Conservation (phyloP, 2,329 filamentous ascomycete species). For the Aspergillus tanneri region DNA sequence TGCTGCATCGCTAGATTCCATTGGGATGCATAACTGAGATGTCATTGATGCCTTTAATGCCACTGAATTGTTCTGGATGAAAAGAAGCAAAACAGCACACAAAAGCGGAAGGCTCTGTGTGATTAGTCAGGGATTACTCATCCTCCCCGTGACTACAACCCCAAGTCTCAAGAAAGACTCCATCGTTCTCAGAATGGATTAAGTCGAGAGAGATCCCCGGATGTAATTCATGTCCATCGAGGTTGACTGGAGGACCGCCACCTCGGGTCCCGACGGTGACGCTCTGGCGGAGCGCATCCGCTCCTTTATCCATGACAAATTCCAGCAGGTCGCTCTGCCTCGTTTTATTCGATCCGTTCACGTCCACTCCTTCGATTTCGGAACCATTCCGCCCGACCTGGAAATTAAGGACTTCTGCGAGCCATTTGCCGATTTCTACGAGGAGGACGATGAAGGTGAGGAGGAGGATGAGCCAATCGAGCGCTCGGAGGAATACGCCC, state of each 20-base stretch:
- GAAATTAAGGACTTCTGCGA: conserved; percentile 97
- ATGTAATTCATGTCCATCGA: conserved; percentile 99
- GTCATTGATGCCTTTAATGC: too few relatives aligned
- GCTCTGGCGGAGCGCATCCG: conserved; percentile 83
- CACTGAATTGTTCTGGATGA: too few relatives aligned
- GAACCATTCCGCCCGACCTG: conserved; percentile 74
- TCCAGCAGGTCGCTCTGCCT: conserved; percentile 86
- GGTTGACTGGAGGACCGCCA: conserved; percentile 92
- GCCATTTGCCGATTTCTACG: conserved; percentile 94
- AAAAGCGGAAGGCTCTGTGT: too few relatives aligned
- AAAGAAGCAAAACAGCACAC: too few relatives aligned
- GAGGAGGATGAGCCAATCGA: conserved; percentile 51
- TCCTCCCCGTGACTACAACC: too few relatives aligned
- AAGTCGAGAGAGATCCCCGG: too few relatives aligned
- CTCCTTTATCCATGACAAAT: conserved; percentile 91
- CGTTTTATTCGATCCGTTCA: conserved; percentile 96
- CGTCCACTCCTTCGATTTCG: conserved; percentile 92
- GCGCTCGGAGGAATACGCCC: conserved; percentile 35
- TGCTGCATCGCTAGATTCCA: too few relatives aligned
- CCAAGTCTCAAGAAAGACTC: too few relatives aligned
- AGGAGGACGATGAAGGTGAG: conserved; percentile 62
- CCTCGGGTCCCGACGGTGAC: conserved; percentile 80
- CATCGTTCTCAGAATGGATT: too few relatives aligned
- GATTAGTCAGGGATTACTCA: too few relatives aligned
- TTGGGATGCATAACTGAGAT: too few relatives aligned